Evolutionary conservation across 768 basidiomycete species (phyloP), one percentile per base, ranked within the genome.

Genomic region (Russula sp.): DNA sequence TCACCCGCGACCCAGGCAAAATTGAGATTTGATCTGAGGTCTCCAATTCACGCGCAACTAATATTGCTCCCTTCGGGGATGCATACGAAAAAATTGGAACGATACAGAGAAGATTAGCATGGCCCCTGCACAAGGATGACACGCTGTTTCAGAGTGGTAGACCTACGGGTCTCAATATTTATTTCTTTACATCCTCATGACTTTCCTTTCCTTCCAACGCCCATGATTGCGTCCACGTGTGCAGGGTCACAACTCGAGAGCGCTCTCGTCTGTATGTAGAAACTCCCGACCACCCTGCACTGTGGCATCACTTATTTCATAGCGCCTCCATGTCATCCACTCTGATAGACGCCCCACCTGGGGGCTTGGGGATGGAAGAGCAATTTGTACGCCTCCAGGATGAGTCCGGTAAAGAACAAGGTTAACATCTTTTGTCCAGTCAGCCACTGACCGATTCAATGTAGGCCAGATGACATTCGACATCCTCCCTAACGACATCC

Each of bases 101-200:
- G 89, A 95, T 95, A 94, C 93, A 93, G 93, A 96, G 93, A 95
- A 95, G 93, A 94, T 96, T 94, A 94, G 93, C 93, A 96, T 96
- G 90, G 94, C 93, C 93, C 94, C 93, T 96, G 93, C 93, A 95
- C 93, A 97, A 95, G 94, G 93, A 95, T 95, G 93, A 94, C 93
- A 95, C 90, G 89, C 88, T 91, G 88, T 88, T 82, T 86, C 87
- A 86, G 88, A 89, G 87, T 88, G 87, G 87, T 87, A 87, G 73
- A 73, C 70, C 73, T 73, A 74, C 71, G 74, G 73, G 72, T 74
- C 72, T 75, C 74, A 74, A 74, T 75, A 75, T 75, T 75, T 75
- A 73, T 75, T 70, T 65, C 63, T 9, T 20, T 6, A 22, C 8
- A 42, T 43, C n/a, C 4, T 43, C n/a, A n/a, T n/a, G n/a, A n/a